These are phyloP conservation scores for Didymella segeticola DNA, from an alignment of 2,329 filamentous ascomycete genomes.

Conservation along the genomic window DNA sequence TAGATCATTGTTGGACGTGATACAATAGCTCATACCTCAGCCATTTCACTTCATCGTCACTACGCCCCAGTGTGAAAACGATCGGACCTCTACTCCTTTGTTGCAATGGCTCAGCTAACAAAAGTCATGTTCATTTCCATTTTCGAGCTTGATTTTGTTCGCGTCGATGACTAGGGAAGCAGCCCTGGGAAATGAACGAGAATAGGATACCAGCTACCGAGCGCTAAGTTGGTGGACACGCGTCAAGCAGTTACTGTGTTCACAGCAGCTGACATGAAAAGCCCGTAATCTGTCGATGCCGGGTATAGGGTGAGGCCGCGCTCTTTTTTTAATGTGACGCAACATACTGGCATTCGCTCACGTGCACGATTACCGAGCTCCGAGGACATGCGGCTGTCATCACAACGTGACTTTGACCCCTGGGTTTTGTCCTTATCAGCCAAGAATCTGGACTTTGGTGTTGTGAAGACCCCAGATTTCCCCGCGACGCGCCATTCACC, in stretches of 20 bases:
- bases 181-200: not conserved
- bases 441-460: slow-evolving; percentile 3
- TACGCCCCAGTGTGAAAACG: not conserved
- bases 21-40: slow-evolving; percentile 4
- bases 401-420: not conserved
- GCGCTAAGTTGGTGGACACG: not conserved
- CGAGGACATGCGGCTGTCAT: not conserved
- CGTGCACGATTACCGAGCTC: slow-evolving; percentile 12
- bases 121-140: not conserved
- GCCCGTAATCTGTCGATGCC: too few species aligned
- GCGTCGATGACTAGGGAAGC: not conserved
- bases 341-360: not conserved
- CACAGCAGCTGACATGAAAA: too few species aligned
- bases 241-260: not conserved
- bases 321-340: not conserved
- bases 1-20: slow-evolving; percentile 5
- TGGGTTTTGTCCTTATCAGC: not conserved
- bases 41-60: not conserved
- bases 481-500: slow-evolving; percentile 3
- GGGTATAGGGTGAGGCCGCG: not conserved
- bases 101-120: too few species aligned
- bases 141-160: not conserved
- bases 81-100: not conserved
- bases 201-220: not conserved
- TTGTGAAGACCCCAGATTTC: slow-evolving; percentile 6